Conservation (phyloP, 768 basidiomycete genomes). For the Panellus pusillus region DNA sequence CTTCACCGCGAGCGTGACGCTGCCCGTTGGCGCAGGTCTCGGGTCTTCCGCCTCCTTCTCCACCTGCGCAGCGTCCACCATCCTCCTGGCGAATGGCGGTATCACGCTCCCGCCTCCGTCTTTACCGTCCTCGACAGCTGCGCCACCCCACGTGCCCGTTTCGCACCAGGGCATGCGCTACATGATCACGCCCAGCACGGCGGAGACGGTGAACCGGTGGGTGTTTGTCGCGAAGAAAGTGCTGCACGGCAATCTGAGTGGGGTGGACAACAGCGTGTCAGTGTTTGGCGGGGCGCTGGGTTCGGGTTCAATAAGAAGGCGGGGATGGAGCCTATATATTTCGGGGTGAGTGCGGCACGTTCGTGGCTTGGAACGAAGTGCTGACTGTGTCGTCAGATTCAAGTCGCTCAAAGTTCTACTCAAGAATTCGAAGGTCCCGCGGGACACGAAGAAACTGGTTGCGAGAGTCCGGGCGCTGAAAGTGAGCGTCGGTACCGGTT, state of each 20-base stretch:
- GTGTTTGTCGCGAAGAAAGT: slow-evolving; percentile 96
- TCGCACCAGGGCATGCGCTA: slow-evolving; percentile 67
- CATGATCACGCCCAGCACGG: slow-evolving; percentile 57
- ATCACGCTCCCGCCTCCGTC: slow-evolving; percentile 59
- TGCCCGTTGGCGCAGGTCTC: slow-evolving; percentile 93
- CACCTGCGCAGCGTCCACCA: slow-evolving; percentile 75
- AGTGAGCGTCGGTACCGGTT: slow-evolving; percentile 43
- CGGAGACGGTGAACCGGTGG: slow-evolving; percentile 87
- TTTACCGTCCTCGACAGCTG: slow-evolving; percentile 41
- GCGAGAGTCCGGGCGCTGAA: slow-evolving; percentile 82
- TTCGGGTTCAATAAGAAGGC: slow-evolving; percentile 61
- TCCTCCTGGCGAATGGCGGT: slow-evolving; percentile 74
- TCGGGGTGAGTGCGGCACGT: slow-evolving; percentile 61
- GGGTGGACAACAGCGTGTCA: slow-evolving; percentile 94
- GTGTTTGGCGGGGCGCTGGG: slow-evolving; percentile 89
- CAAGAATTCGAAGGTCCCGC: slow-evolving; percentile 89
- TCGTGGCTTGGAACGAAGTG: slow-evolving; percentile 9
- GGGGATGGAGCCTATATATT: slow-evolving; percentile 82
- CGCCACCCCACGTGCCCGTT: slow-evolving; percentile 51
- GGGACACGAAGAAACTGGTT: slow-evolving; percentile 93
- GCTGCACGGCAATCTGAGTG: slow-evolving; percentile 94
- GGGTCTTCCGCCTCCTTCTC: slow-evolving; percentile 98
- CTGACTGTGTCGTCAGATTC: slow-evolving; percentile 56
- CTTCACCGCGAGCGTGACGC: slow-evolving; percentile 80
- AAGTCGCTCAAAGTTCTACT: slow-evolving; percentile 87